These are phyloP conservation scores for Nymphaea thermarum DNA, from an alignment of 164 flowering plant genomes.

Conservation along the genomic window DNA sequence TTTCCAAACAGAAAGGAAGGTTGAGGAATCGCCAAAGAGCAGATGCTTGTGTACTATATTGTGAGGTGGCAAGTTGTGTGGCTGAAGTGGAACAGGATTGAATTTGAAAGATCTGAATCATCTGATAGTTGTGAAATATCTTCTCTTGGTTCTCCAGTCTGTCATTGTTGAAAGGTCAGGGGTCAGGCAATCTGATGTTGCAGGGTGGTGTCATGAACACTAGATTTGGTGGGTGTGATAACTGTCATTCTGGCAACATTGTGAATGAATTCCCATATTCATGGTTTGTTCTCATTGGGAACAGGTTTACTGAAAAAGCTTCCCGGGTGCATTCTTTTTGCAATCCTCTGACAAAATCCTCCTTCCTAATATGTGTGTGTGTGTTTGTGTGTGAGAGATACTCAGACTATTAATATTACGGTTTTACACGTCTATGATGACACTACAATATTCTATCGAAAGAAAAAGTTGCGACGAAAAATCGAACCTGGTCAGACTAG, in stretches of 20 bases:
- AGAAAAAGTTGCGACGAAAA: no score
- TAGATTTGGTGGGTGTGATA: not conserved
- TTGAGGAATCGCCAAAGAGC: constrained; percentile 43
- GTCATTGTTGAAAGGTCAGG: not conserved
- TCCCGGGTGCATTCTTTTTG: not conserved
- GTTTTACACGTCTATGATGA: no score
- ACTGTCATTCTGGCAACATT: not conserved
- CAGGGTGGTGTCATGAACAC: not conserved
- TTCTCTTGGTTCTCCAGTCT: not conserved
- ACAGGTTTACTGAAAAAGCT: not conserved
- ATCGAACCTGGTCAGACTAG: no score
- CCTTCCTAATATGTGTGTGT: no score
- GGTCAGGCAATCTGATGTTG: not conserved
- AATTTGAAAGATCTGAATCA: not conserved
- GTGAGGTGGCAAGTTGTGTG: not conserved
- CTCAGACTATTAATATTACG: no score
- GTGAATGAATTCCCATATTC: not conserved
- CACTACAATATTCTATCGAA: no score
- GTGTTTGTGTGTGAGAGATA: no score
- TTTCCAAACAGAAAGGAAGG: constrained; percentile 38
- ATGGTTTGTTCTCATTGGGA: not conserved
- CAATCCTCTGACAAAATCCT: not conserved
- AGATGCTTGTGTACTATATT: not conserved
- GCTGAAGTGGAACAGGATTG: not conserved
- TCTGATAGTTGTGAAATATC: not conserved